Percentiles rank a stretch among this genome's conserved stretches.
Conservation (phyloP, 2,329 filamentous ascomycete species). For the Pseudogymnoascus pannorum region DNA sequence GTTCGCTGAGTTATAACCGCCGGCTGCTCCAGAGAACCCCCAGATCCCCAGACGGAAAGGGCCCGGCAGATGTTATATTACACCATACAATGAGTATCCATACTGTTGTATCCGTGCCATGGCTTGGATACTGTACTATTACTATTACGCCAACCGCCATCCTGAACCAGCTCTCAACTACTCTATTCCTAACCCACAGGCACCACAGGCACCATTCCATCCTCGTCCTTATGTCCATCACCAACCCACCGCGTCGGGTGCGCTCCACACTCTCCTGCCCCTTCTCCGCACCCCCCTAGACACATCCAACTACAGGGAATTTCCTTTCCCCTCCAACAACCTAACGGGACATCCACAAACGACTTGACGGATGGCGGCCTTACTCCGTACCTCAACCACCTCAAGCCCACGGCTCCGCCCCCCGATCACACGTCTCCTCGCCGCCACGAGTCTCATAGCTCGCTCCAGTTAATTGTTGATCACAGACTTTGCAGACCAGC, state of each 20-base stretch:
- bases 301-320: neutral
- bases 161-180: neutral
- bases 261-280: neutral
- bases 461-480: neutral
- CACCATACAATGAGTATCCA: neutral
- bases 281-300: neutral
- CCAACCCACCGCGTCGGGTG: neutral
- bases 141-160: neutral
- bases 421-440: neutral
- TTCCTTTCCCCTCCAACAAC: neutral
- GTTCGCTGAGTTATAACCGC: neutral
- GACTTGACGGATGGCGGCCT: neutral
- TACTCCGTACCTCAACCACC: neutral
- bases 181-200: neutral
- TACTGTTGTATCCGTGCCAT: no score
- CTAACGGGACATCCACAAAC: neutral
- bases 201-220: neutral
- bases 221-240: neutral
- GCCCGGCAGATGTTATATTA: neutral
- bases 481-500: neutral
- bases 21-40: neutral
- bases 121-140: neutral
- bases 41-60: neutral
- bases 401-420: neutral
- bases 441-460: neutral